phyloP scores from a whole-genome alignment of 179 eudicot species.

The Vitellaria paradoxa region DNA sequence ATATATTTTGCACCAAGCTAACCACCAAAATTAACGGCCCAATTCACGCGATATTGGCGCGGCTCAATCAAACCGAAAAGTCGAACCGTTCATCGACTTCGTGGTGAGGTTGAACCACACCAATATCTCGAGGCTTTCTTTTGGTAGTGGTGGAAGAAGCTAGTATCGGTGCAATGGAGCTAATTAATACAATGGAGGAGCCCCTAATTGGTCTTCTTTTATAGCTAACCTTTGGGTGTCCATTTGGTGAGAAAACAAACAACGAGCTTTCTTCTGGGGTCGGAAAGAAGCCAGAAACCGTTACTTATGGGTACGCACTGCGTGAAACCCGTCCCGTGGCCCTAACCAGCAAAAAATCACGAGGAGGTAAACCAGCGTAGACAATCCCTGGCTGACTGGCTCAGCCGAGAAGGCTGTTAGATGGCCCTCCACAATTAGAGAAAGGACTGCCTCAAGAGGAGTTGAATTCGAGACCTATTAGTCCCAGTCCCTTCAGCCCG shows the following conservation, averaged over 20 bases:
- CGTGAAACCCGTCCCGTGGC: no score
- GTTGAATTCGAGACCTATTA: no score
- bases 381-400: no score
- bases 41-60: conserved; percentile 25
- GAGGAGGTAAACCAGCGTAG: no score
- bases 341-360: no score
- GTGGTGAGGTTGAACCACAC: conserved; percentile 15
- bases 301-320: no score
- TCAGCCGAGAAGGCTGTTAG: no score
- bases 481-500: no score
- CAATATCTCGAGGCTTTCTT: conserved; percentile 17
- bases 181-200: background rate
- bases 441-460: no score
- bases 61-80: conserved; percentile 22
- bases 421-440: no score
- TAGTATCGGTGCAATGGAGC: background rate
- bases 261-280: background rate
- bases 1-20: no score
- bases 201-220: background rate
- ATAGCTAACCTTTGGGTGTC: background rate
- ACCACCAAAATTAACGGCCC: background rate
- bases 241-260: background rate
- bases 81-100: background rate
- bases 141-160: background rate
- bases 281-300: no score